These are phyloP conservation scores for Gossypium laxum DNA, from an alignment of 441 rosid species.

Conservation along the genomic window DNA sequence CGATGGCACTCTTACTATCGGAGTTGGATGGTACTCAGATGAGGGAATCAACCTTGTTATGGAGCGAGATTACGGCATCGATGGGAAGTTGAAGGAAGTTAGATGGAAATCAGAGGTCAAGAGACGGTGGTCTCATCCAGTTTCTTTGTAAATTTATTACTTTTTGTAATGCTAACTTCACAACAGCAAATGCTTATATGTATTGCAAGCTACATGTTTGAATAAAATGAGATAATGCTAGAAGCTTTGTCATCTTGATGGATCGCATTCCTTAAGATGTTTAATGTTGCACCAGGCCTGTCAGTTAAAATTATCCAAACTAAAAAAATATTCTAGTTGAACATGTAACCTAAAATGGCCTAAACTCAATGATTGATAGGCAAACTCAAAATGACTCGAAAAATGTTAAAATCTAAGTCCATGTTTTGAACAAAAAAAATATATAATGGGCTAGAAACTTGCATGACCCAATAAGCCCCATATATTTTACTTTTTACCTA, in stretches of 20 bases:
- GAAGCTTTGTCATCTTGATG: too few relatives aligned
- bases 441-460: background rate
- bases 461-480: background rate
- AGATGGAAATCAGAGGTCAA: slow-evolving; percentile 65
- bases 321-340: too few relatives aligned
- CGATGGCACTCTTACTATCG: slow-evolving; percentile 69
- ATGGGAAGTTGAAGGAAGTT: slow-evolving; percentile 69
- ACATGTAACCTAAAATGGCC: too few relatives aligned
- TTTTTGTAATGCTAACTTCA: background rate
- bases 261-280: too few relatives aligned
- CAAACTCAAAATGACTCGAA: too few relatives aligned
- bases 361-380: too few relatives aligned
- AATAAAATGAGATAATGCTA: background rate
- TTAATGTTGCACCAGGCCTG: too few relatives aligned
- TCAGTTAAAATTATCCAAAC: too few relatives aligned
- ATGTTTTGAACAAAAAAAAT: too few relatives aligned
- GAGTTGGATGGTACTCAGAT: slow-evolving; percentile 78
- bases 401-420: too few relatives aligned
- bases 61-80: slow-evolving; percentile 76
- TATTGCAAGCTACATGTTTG: background rate
- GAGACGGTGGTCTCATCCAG: slow-evolving; percentile 53
- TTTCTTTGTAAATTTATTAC: slow-evolving; percentile 16
- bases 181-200: background rate
- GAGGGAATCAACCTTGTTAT: slow-evolving; percentile 84
- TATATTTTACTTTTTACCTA: background rate